Conservation (phyloP, 2,329 filamentous ascomycete genomes). For the Scedosporium boydii region DNA sequence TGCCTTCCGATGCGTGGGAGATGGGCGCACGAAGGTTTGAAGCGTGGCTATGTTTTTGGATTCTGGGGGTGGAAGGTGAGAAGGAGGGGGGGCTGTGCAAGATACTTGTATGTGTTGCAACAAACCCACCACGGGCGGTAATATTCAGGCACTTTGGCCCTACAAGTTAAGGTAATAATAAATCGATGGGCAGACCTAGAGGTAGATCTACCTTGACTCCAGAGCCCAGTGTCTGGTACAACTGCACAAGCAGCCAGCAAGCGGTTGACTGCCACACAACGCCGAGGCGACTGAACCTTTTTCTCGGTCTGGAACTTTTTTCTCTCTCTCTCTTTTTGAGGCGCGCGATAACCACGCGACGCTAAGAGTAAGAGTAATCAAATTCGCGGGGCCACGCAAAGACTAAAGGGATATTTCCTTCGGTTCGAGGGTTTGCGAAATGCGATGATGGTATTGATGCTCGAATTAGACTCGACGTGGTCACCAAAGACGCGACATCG, state of each 20-base stretch:
- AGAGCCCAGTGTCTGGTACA: no score
- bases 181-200: not conserved
- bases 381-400: not conserved
- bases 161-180: not conserved
- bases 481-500: not conserved
- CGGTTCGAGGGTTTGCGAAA: not conserved
- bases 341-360: not conserved
- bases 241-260: not conserved
- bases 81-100: slow-evolving; percentile 7
- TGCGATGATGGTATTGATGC: no score
- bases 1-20: slow-evolving; percentile 3
- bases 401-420: not conserved
- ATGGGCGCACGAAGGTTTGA: not conserved
- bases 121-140: not conserved
- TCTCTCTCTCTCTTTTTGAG: not conserved
- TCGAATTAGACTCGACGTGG: not conserved
- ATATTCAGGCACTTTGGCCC: not conserved
- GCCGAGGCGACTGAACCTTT: not conserved
- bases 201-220: no score
- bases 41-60: slow-evolving; percentile 5
- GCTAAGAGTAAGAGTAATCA: not conserved
- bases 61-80: not conserved
- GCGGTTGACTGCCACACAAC: not conserved
- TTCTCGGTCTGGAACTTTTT: not conserved
- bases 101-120: slow-evolving; percentile 1